These are phyloP conservation scores for Dictyophora rubrovolvata DNA, from an alignment of 768 basidiomycete genomes.

Conservation along the genomic window DNA sequence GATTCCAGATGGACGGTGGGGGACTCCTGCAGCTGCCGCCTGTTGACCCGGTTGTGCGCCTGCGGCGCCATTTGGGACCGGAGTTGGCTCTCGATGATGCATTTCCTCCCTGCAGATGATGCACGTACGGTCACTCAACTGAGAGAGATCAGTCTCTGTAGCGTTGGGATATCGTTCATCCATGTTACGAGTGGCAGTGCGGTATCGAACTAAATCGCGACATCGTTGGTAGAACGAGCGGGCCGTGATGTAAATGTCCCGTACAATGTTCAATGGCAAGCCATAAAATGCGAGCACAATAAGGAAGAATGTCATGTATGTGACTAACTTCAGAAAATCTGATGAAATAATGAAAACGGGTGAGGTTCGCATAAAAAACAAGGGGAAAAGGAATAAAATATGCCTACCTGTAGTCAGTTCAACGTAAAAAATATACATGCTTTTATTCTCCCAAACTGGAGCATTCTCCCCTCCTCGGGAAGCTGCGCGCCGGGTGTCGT, in stretches of 20 bases:
- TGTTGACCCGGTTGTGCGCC: constrained; percentile 13
- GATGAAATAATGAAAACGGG: background rate
- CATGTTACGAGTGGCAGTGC: constrained; percentile 93
- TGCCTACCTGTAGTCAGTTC: constrained; percentile 78
- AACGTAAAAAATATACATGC: constrained; percentile 93
- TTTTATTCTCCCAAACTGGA: constrained; percentile 95
- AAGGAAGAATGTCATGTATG: constrained; percentile 88
- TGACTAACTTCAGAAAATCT: constrained; percentile 92
- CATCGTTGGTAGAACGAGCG: constrained; percentile 84
- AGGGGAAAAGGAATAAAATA: background rate
- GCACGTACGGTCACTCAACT: constrained; percentile 83
- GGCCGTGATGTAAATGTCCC: constrained; percentile 93
- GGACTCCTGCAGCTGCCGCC: constrained; percentile 14
- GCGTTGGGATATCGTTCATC: constrained; percentile 91
- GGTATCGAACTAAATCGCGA: constrained; percentile 83
- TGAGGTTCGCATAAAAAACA: background rate
- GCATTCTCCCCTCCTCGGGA: constrained; percentile 73
- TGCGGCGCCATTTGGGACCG: constrained; percentile 15
- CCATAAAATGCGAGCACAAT: constrained; percentile 93
- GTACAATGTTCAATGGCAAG: constrained; percentile 89
- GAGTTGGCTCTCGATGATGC: constrained; percentile 31
- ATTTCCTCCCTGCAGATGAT: constrained; percentile 99
- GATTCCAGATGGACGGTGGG: constrained; percentile 42
- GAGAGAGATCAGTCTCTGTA: constrained; percentile 69
- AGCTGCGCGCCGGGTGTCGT: constrained; percentile 75